phyloP scores from a whole-genome alignment of 2,329 filamentous ascomycete species.

The Thielaviopsis musarum region DNA sequence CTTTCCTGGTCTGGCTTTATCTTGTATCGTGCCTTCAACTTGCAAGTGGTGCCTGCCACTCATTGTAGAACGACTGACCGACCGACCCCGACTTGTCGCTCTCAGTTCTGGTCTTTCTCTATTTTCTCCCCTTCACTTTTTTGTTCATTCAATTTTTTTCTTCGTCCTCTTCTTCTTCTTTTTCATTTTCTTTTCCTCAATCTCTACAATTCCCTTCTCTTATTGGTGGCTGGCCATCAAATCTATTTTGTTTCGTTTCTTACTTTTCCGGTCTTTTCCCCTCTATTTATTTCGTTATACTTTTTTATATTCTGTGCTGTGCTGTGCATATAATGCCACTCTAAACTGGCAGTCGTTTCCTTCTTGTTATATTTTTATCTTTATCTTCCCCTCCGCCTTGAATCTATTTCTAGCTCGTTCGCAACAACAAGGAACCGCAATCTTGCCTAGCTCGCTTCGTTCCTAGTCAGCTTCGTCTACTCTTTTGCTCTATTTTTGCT shows the following conservation, averaged over 20 bases:
- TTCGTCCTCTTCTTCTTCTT: neutral
- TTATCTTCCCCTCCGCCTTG: neutral
- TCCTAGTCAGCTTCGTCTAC: neutral
- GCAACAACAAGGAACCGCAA: neutral
- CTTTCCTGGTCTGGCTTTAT: neutral
- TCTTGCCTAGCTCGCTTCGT: neutral
- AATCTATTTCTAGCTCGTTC: neutral
- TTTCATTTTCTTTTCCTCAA: neutral
- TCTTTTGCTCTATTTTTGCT: neutral
- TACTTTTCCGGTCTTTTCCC: neutral
- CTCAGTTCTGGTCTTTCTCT: neutral
- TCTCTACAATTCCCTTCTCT: neutral
- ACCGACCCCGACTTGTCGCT: neutral
- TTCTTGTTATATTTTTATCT: neutral
- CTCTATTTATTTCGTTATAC: neutral
- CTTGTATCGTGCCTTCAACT: neutral
- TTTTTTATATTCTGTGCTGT: neutral
- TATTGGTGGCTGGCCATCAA: neutral
- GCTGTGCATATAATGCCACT: neutral
- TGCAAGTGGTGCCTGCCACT: neutral
- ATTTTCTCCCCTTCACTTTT: neutral
- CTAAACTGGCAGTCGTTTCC: neutral
- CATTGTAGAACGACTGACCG: neutral
- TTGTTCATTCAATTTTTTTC: neutral
- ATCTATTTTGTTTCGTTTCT: neutral